Evolutionary conservation across 441 rosid genomes (phyloP).

Genomic region (Adansonia gregorii): DNA sequence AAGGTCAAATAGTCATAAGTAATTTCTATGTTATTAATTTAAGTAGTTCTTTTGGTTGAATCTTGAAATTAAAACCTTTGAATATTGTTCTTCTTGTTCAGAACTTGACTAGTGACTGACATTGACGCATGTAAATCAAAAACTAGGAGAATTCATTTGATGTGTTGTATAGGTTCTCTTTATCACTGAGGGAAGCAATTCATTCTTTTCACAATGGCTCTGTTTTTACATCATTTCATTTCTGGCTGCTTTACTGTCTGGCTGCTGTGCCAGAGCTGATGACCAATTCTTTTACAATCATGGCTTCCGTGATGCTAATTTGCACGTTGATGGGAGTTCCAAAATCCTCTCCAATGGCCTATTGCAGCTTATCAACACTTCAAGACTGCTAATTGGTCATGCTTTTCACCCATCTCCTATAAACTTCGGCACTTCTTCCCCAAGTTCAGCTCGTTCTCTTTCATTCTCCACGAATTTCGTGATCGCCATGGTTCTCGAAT

Average conservation of each 20-base stretch:
- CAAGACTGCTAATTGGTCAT: constrained; percentile 42
- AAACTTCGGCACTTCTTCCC: constrained; percentile 37
- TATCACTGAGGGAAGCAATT: neutral
- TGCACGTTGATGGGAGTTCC: constrained; percentile 43
- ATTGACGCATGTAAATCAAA: neutral
- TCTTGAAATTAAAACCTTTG: neutral
- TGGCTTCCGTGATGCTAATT: constrained; percentile 37
- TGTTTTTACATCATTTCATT: constrained; percentile 15
- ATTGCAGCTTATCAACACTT: constrained; percentile 46
- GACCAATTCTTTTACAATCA: constrained; percentile 40
- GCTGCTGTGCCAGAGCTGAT: constrained; percentile 22
- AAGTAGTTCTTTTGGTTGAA: neutral
- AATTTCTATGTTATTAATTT: neutral
- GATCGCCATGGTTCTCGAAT: constrained; percentile 51
- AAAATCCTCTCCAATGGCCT: constrained; percentile 39
- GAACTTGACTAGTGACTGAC: neutral
- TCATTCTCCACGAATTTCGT: constrained; percentile 60
- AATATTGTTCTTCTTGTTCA: neutral
- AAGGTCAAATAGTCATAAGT: neutral
- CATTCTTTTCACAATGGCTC: neutral
- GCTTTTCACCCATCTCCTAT: constrained; percentile 55
- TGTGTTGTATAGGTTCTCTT: neutral
- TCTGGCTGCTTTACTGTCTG: constrained; percentile 26
- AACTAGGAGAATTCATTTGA: neutral
- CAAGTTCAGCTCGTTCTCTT: constrained; percentile 25